Evolutionary conservation across 805 yeast genomes (phyloP).

Genomic region (Sungouiozyma ichnusensis): DNA sequence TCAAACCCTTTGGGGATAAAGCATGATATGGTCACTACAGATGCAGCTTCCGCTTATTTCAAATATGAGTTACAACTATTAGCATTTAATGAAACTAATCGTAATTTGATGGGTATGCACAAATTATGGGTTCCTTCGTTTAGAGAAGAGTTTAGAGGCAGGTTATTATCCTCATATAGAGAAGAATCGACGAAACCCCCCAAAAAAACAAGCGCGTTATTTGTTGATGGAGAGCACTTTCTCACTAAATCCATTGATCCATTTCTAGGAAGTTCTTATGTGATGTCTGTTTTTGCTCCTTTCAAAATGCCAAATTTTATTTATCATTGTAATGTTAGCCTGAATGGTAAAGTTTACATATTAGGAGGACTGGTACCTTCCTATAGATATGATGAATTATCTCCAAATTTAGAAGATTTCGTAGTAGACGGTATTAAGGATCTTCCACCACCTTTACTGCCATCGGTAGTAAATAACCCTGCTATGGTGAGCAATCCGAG

Average conservation of each 20-base stretch:
- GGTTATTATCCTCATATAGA: conserved; percentile 1
- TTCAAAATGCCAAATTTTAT: conserved; percentile 32
- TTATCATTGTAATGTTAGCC: conserved; percentile 34
- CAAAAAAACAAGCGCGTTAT: conserved; percentile 6
- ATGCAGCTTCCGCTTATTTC: conserved; percentile 9
- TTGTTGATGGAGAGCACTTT: conserved; percentile 10
- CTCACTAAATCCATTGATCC: conserved; percentile 12
- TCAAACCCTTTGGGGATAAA: background rate
- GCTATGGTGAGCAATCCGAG: conserved; percentile 30
- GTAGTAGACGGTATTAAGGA: conserved; percentile 30
- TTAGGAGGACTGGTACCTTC: conserved; percentile 38
- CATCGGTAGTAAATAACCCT: conserved; percentile 34
- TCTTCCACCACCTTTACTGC: conserved; percentile 38
- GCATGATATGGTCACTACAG: conserved; percentile 3
- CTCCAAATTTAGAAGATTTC: conserved; percentile 29
- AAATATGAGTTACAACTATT: conserved; percentile 14
- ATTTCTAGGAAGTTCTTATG: conserved; percentile 15
- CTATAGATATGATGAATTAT: conserved; percentile 17
- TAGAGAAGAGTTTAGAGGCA: conserved; percentile 6
- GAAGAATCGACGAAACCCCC: background rate
- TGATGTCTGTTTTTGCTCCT: conserved; percentile 28
- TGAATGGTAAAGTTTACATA: conserved; percentile 29
- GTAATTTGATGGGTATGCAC: conserved; percentile 10
- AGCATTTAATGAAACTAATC: conserved; percentile 10
- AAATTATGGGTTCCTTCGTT: conserved; percentile 22